Conservation (phyloP, 768 basidiomycete species). For the Agaricus sinodeliciosus region DNA sequence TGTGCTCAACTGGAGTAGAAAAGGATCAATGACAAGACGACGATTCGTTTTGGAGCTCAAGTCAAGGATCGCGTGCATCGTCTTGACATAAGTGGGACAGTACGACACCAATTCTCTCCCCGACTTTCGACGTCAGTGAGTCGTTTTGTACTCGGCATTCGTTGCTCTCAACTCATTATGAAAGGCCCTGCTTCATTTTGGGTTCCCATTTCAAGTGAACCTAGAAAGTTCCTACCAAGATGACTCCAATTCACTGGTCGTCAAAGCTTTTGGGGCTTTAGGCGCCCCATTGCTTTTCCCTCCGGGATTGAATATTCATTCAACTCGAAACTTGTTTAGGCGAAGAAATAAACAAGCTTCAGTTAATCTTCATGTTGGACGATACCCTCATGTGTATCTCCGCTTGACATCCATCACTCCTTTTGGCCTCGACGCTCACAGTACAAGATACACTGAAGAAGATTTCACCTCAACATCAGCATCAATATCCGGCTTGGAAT, state of each 20-base stretch:
- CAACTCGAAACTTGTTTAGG: conserved; percentile 47
- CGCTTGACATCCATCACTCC: conserved; percentile 41
- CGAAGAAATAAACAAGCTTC: conserved; percentile 36
- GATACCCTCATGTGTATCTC: conserved; percentile 19
- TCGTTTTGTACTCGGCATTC: conserved; percentile 8
- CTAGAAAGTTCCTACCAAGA: conserved; percentile 44
- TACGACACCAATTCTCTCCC: conserved; percentile 74
- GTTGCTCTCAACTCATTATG: neutral
- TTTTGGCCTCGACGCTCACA: conserved; percentile 42
- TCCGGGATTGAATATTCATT: conserved; percentile 31
- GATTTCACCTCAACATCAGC: conserved; percentile 17
- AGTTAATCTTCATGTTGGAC: conserved; percentile 29
- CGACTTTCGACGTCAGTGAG: conserved; percentile 43
- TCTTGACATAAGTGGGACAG: conserved; percentile 52
- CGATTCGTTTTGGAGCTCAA: conserved; percentile 27
- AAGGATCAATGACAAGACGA: conserved; percentile 39
- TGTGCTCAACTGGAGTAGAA: conserved; percentile 27
- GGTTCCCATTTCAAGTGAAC: conserved; percentile 33
- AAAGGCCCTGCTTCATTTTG: conserved; percentile 33
- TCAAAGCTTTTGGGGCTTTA: conserved; percentile 31
- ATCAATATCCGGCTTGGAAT: conserved; percentile 8
- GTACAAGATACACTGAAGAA: conserved; percentile 41
- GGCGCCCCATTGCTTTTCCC: conserved; percentile 22
- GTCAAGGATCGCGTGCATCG: conserved; percentile 21
- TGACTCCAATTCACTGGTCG: conserved; percentile 35